These are phyloP conservation scores for Phytophthora palmivora DNA, from an alignment of 352 stramenopile genomes.

Conservation along the genomic window DNA sequence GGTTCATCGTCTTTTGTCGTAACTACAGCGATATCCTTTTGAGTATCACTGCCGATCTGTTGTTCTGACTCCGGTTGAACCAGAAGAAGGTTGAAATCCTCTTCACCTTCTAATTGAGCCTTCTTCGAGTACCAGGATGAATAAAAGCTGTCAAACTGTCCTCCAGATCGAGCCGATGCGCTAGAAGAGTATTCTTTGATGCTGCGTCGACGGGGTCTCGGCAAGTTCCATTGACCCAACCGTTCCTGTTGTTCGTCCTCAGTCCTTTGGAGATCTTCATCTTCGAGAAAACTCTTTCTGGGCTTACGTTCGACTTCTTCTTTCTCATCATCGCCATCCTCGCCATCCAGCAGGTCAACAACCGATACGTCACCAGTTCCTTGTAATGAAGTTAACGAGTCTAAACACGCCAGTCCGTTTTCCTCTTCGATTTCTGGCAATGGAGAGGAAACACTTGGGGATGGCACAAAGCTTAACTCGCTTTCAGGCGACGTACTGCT, in stretches of 20 bases:
- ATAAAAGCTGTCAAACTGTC: conserved; percentile 79
- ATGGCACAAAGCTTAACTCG: conserved; percentile 32
- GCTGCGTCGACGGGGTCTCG: conserved; percentile 51
- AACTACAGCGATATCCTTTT: background rate
- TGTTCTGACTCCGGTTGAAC: conserved; percentile 1
- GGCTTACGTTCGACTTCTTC: conserved; percentile 35
- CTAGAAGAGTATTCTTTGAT: conserved; percentile 52
- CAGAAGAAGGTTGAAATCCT: conserved; percentile 11
- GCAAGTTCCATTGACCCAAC: conserved; percentile 80
- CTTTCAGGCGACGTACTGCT: conserved; percentile 36
- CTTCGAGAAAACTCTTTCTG: conserved; percentile 37
- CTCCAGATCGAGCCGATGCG: conserved; percentile 46
- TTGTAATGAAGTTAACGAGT: conserved; percentile 12
- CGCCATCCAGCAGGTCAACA: conserved; percentile 44
- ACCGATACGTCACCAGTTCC: conserved; percentile 5
- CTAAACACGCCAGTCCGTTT: conserved; percentile 4
- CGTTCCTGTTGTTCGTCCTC: conserved; percentile 62
- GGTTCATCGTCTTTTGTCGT: background rate
- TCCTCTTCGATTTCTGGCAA: conserved; percentile 38
- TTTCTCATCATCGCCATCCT: conserved; percentile 62
- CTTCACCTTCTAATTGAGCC: conserved; percentile 42
- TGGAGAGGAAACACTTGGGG: conserved; percentile 29
- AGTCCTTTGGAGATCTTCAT: conserved; percentile 39
- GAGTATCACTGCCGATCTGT: background rate
- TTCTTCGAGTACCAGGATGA: conserved; percentile 78